Evolutionary conservation across 2,329 filamentous ascomycete genomes (phyloP).

Genomic region (Ceratocystis cubensis): DNA sequence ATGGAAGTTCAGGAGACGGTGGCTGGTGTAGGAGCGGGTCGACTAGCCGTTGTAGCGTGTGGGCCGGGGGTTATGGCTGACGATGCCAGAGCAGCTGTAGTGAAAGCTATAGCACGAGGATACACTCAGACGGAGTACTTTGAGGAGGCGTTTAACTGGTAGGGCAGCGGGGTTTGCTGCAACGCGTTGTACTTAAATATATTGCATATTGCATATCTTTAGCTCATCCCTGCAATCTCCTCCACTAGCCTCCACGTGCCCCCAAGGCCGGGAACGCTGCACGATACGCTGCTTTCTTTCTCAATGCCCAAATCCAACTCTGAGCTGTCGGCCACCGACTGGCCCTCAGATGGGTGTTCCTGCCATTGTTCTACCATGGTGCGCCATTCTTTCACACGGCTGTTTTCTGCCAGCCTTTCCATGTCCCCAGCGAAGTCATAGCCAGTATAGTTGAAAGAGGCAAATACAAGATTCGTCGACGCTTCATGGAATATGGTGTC

Average conservation of each 20-base stretch:
- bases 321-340: not conserved
- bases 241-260: constrained; percentile 15
- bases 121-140: constrained; percentile 31
- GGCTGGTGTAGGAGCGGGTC: constrained; percentile 23
- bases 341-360: constrained; percentile 29
- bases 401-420: constrained; percentile 60
- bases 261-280: constrained; percentile 6
- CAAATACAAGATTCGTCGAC: constrained; percentile 52
- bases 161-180: not conserved
- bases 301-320: not conserved
- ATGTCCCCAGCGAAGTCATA: constrained; percentile 61
- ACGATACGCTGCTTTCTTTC: not conserved
- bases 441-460: constrained; percentile 68
- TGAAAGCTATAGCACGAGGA: constrained; percentile 26
- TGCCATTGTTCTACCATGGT: constrained; percentile 66
- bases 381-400: constrained; percentile 69
- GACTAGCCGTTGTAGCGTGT: constrained; percentile 34
- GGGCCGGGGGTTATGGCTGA: constrained; percentile 36
- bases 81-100: constrained; percentile 31
- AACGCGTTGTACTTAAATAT: not conserved
- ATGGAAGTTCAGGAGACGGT: constrained; percentile 27
- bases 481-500: constrained; percentile 64
- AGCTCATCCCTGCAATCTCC: constrained; percentile 7
- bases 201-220: not conserved
- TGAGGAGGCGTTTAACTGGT: constrained; percentile 36